Conservation (phyloP, 371 early-diverging fungal genomes). For the Cladochytrium tenue region DNA sequence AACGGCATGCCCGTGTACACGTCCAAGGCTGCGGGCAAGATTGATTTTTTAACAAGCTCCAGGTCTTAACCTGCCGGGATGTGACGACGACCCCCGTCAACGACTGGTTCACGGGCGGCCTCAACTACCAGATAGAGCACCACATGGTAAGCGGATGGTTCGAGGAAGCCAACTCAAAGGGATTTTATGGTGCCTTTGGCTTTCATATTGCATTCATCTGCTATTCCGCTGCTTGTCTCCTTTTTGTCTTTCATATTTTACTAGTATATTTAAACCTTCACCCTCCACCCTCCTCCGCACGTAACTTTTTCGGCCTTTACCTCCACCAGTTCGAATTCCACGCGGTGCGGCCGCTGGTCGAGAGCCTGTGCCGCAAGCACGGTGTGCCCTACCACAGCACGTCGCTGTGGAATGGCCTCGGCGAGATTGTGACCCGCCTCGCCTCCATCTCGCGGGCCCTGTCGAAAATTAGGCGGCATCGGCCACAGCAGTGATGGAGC, state of each 20-base stretch:
- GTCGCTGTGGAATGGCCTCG: slow-evolving; percentile 67
- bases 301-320: neutral
- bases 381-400: slow-evolving; percentile 71
- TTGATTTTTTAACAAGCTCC: slow-evolving; percentile 80
- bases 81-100: slow-evolving; percentile 61
- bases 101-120: slow-evolving; percentile 84
- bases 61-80: slow-evolving; percentile 80
- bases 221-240: neutral
- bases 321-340: slow-evolving; percentile 78
- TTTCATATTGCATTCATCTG: too few relatives aligned
- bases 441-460: slow-evolving; percentile 63
- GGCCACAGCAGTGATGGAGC: too few relatives aligned
- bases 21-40: slow-evolving; percentile 65
- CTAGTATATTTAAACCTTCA: neutral
- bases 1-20: slow-evolving; percentile 85
- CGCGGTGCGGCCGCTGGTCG: slow-evolving; percentile 67
- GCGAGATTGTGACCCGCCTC: slow-evolving; percentile 71
- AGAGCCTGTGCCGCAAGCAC: slow-evolving; percentile 72
- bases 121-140: slow-evolving; percentile 76
- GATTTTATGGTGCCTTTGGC: too few relatives aligned
- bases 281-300: slow-evolving; percentile 47
- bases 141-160: slow-evolving; percentile 57
- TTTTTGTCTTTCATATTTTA: neutral
- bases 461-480: too few relatives aligned
- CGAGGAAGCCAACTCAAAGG: too few relatives aligned